phyloP scores from a whole-genome alignment of 1,284 basidiomycete species.

The Trametes hirsuta region DNA sequence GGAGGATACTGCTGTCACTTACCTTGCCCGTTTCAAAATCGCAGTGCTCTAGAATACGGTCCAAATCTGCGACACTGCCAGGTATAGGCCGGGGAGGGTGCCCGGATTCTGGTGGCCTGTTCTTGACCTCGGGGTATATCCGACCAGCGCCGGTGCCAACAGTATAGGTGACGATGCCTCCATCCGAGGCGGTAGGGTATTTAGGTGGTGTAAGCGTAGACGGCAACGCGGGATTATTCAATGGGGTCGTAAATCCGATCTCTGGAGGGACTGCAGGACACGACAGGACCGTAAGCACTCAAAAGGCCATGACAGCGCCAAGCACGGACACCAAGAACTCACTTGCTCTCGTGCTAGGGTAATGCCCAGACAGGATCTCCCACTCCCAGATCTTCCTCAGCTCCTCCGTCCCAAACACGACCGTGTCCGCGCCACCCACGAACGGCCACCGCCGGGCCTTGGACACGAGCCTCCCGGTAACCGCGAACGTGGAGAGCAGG shows the following conservation, averaged over 20 bases:
- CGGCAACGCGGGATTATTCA: constrained; percentile 76
- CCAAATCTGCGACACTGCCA: constrained; percentile 84
- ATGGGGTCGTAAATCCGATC: constrained; percentile 58
- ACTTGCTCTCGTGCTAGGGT: constrained; percentile 81
- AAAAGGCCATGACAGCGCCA: neutral
- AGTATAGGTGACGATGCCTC: constrained; percentile 41
- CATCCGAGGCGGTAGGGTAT: constrained; percentile 46
- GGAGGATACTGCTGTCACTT: constrained; percentile 1
- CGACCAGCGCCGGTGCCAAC: constrained; percentile 76
- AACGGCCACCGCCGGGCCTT: constrained; percentile 72
- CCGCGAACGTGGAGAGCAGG: constrained; percentile 58
- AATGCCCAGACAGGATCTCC: constrained; percentile 91
- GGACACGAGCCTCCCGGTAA: constrained; percentile 59
- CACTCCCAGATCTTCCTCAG: constrained; percentile 89
- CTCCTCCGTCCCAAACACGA: constrained; percentile 78
- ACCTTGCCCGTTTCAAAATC: constrained; percentile 85
- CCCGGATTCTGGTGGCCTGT: constrained; percentile 57
- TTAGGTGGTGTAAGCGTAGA: constrained; percentile 44
- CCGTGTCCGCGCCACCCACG: constrained; percentile 68
- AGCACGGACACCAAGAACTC: constrained; percentile 36
- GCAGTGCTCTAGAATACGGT: constrained; percentile 87
- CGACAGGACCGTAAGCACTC: neutral
- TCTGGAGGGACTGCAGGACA: constrained; percentile 67
- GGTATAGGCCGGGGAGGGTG: constrained; percentile 84
- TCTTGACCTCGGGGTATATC: constrained; percentile 73